These are phyloP conservation scores for Penicillium herquei DNA, from an alignment of 495 filamentous ascomycete genomes.

Conservation along the genomic window DNA sequence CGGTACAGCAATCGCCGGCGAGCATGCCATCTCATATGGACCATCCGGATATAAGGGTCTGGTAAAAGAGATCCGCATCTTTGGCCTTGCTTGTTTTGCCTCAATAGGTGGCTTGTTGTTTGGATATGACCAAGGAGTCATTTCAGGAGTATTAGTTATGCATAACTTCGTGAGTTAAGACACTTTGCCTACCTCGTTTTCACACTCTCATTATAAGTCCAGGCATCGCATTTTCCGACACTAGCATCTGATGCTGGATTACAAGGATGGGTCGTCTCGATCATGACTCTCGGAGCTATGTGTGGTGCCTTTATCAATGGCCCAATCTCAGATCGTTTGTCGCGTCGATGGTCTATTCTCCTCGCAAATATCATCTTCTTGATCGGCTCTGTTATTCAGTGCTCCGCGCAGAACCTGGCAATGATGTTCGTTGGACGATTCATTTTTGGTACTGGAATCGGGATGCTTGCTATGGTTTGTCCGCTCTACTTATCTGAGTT, in stretches of 20 bases:
- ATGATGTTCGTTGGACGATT: slow-evolving; percentile 70
- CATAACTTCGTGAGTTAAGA: no score
- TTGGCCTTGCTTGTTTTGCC: no score
- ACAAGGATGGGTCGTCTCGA: slow-evolving; percentile 63
- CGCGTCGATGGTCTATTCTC: slow-evolving; percentile 67
- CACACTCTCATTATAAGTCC: not conserved
- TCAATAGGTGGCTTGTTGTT: slow-evolving; percentile 58
- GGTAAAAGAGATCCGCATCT: no score
- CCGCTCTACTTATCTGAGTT: slow-evolving; percentile 50
- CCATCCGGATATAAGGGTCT: no score
- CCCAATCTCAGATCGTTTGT: slow-evolving; percentile 65
- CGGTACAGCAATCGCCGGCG: no score
- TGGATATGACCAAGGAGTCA: slow-evolving; percentile 40
- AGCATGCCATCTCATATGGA: no score
- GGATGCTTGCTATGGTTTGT: slow-evolving; percentile 2
- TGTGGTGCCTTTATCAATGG: slow-evolving; percentile 66
- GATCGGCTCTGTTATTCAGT: slow-evolving; percentile 65
- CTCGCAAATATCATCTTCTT: slow-evolving; percentile 64
- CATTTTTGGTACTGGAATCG: slow-evolving; percentile 49
- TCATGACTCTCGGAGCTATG: slow-evolving; percentile 67
- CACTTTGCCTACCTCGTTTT: no score
- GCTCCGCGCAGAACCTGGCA: slow-evolving; percentile 41
- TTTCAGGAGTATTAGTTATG: slow-evolving; percentile 45
- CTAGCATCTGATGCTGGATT: slow-evolving; percentile 2
- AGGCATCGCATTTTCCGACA: slow-evolving; percentile 2